Percentiles rank a stretch among this genome's conserved stretches.
These are phyloP conservation scores for Lichtheimia corymbifera DNA, from an alignment of 371 early-diverging fungal species.

Conservation along the genomic window DNA sequence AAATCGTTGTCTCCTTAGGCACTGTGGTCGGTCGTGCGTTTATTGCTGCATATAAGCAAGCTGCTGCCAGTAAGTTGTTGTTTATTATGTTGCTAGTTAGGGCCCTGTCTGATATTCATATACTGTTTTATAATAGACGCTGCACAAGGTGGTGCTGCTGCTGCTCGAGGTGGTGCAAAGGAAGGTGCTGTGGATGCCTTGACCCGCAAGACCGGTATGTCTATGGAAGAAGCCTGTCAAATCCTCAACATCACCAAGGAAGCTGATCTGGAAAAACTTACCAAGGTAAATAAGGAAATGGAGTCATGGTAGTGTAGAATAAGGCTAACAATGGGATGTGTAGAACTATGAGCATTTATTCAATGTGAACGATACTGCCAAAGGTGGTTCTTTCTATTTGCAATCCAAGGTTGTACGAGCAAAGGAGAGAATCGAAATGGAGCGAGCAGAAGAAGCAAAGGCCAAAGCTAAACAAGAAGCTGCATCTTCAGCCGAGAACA, in stretches of 20 bases:
- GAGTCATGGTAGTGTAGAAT: not conserved
- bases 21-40: slow-evolving; percentile 92
- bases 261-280: slow-evolving; percentile 68
- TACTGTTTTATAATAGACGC: slow-evolving; percentile 45
- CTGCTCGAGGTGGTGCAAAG: slow-evolving; percentile 41
- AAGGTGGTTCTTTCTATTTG: slow-evolving; percentile 92
- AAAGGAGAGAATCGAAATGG: slow-evolving; percentile 90
- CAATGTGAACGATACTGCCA: slow-evolving; percentile 81
- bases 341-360: slow-evolving; percentile 92
- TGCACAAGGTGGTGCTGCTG: slow-evolving; percentile 63
- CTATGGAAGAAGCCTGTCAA: slow-evolving; percentile 89
- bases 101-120: not conserved
- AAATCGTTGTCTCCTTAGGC: slow-evolving; percentile 83
- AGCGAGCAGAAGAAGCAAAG: slow-evolving; percentile 67
- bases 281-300: slow-evolving; percentile 52
- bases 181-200: slow-evolving; percentile 70
- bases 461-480: slow-evolving; percentile 8
- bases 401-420: slow-evolving; percentile 95
- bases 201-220: slow-evolving; percentile 84
- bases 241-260: slow-evolving; percentile 88
- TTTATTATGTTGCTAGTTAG: not conserved
- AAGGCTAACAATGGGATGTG: not conserved
- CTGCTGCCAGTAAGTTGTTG: slow-evolving; percentile 82
- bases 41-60: slow-evolving; percentile 92
- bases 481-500: slow-evolving; percentile 7